Evolutionary conservation across 116 monocot genomes (phyloP).

Genomic region (Thalassia testudinum): DNA sequence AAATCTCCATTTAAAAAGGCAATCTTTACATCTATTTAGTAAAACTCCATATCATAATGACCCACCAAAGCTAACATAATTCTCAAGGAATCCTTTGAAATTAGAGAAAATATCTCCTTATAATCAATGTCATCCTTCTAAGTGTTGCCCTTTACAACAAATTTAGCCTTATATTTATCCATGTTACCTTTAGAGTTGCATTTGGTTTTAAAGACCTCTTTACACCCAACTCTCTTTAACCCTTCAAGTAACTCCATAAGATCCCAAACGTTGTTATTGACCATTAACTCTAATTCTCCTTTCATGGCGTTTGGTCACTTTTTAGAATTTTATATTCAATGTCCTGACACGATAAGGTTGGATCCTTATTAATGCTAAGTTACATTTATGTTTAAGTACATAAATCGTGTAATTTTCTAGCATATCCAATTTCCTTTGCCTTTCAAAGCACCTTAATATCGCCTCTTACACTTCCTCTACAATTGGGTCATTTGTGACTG

Average conservation of each 20-base stretch:
- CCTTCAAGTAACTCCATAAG: slow-evolving; percentile 4
- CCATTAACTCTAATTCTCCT: slow-evolving; percentile 1
- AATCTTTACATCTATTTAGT: slow-evolving; percentile 5
- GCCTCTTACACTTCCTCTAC: background rate
- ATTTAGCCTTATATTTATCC: background rate
- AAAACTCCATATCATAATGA: slow-evolving; percentile 4
- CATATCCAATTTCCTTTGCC: background rate
- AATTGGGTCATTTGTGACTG: background rate
- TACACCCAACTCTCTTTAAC: background rate
- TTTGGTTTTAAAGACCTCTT: slow-evolving; percentile 4
- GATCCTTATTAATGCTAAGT: background rate
- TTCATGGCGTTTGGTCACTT: background rate
- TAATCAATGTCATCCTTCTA: background rate
- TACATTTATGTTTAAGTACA: background rate
- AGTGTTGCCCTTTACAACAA: background rate
- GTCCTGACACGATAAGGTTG: background rate
- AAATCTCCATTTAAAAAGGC: slow-evolving; percentile 1
- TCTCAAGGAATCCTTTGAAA: background rate
- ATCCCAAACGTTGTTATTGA: slow-evolving; percentile 1
- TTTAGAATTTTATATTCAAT: background rate
- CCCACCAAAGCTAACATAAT: background rate
- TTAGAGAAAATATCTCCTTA: background rate
- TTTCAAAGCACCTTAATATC: background rate
- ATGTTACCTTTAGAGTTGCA: background rate
- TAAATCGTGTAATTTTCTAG: background rate